Conservation (phyloP, 1,139 yeast genomes). For the Chernovozyma sophiae-reginae region DNA sequence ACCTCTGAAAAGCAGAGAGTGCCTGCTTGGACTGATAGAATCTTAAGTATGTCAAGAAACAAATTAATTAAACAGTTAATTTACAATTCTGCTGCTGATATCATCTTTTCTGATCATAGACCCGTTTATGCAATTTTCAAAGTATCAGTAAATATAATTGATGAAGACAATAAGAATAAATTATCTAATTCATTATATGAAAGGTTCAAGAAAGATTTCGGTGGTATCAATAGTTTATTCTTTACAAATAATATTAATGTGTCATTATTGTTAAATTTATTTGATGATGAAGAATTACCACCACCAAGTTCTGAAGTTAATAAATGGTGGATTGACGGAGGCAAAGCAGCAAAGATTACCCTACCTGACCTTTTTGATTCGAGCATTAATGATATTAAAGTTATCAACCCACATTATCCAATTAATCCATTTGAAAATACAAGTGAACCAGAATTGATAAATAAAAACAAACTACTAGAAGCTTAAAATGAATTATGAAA, state of each 20-base stretch:
- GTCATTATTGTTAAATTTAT: constrained; percentile 24
- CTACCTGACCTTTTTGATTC: constrained; percentile 37
- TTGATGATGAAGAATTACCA: constrained; percentile 49
- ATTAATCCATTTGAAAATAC: constrained; percentile 63
- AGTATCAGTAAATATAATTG: constrained; percentile 64
- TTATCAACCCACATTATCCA: constrained; percentile 65
- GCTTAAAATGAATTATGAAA: too few species aligned
- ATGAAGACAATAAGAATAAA: constrained; percentile 56
- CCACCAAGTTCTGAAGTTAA: constrained; percentile 81
- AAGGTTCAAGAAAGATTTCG: constrained; percentile 43
- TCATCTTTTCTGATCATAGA: constrained; percentile 85
- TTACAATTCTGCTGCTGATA: constrained; percentile 58
- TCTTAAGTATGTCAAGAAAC: constrained; percentile 45
- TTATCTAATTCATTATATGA: constrained; percentile 61
- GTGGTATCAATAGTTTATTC: constrained; percentile 41
- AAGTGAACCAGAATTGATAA: constrained; percentile 33
- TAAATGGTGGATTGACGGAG: constrained; percentile 92
- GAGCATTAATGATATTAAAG: constrained; percentile 26
- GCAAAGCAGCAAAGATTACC: constrained; percentile 66
- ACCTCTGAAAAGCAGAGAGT: constrained; percentile 87
- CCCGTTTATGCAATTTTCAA: constrained; percentile 83
- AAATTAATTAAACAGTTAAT: constrained; percentile 57
- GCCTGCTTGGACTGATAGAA: constrained; percentile 97
- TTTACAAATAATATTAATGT: constrained; percentile 27
- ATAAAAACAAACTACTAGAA: constrained; percentile 21